A percentile compares a stretch with the other conserved stretches of the same genome.
phyloP scores from a whole-genome alignment of 192 early-diverging fungal species.

The Coemansia sp. region DNA sequence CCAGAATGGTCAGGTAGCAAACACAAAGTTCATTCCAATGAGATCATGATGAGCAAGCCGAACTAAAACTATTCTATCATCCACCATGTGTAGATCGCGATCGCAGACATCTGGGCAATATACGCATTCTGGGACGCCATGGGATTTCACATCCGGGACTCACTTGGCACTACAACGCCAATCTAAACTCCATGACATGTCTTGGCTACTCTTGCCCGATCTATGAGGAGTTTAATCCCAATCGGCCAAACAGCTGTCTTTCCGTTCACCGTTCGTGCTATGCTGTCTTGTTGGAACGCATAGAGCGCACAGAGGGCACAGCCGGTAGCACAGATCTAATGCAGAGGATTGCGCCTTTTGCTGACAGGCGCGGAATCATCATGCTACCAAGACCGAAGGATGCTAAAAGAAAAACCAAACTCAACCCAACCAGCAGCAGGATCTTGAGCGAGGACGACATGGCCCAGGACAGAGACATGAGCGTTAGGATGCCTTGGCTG shows the following conservation, averaged over 20 bases:
- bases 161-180: slow-evolving; percentile 38
- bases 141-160: slow-evolving; percentile 53
- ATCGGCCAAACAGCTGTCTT: slow-evolving; percentile 25
- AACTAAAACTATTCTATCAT: background rate
- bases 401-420: background rate
- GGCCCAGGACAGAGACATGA: background rate
- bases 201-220: slow-evolving; percentile 39
- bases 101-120: slow-evolving; percentile 38
- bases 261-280: slow-evolving; percentile 50
- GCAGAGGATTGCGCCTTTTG: slow-evolving; percentile 23
- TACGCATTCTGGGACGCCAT: slow-evolving; percentile 31
- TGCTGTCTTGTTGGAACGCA: slow-evolving; percentile 25
- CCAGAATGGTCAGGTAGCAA: background rate
- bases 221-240: slow-evolving; percentile 29
- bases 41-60: background rate
- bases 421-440: background rate
- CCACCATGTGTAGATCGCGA: slow-evolving; percentile 29
- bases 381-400: background rate
- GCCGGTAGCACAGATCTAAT: slow-evolving; percentile 14
- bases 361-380: slow-evolving; percentile 30
- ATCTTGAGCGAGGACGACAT: background rate
- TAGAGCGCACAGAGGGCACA: slow-evolving; percentile 38
- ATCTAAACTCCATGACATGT: slow-evolving; percentile 41
- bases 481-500: slow-evolving; percentile 15
- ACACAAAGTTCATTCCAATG: too few relatives aligned